phyloP scores from a whole-genome alignment of 176 grass and related monocot genomes.

The Phragmites australis region DNA sequence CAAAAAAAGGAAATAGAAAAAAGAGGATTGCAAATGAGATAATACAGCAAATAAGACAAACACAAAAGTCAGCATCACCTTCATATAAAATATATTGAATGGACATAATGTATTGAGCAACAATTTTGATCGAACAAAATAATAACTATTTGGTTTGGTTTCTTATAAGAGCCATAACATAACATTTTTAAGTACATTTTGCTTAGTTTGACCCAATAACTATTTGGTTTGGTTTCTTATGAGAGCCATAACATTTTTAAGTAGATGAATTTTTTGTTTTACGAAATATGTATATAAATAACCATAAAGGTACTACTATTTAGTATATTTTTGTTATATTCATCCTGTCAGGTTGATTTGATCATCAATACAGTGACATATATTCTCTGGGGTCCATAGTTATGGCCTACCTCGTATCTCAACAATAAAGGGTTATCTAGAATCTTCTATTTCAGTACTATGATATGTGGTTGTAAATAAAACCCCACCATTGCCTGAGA shows the following conservation, averaged over 20 bases:
- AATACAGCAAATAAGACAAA: too few species aligned
- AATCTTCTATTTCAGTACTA: slow-evolving; percentile 21
- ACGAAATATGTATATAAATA: not conserved
- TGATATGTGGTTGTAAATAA: slow-evolving; percentile 24
- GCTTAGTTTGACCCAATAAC: too few species aligned
- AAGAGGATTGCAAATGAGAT: not conserved
- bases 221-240: not conserved
- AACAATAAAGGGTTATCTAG: not conserved
- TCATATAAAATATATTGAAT: not conserved
- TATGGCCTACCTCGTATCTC: not conserved
- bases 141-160: not conserved
- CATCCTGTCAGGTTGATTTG: not conserved
- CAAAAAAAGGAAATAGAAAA: not conserved
- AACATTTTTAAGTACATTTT: not conserved
- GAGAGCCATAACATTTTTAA: not conserved
- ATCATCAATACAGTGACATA: not conserved
- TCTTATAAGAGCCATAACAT: not conserved
- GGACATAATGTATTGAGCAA: not conserved
- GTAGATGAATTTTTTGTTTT: not conserved
- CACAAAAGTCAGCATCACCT: not conserved
- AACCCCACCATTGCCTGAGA: not conserved
- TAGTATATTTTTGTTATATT: not conserved
- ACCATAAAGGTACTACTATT: not conserved
- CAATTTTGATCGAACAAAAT: not conserved
- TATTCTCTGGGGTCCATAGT: not conserved